phyloP scores from a whole-genome alignment of 495 filamentous ascomycete species.

The Talaromyces wortmannii region DNA sequence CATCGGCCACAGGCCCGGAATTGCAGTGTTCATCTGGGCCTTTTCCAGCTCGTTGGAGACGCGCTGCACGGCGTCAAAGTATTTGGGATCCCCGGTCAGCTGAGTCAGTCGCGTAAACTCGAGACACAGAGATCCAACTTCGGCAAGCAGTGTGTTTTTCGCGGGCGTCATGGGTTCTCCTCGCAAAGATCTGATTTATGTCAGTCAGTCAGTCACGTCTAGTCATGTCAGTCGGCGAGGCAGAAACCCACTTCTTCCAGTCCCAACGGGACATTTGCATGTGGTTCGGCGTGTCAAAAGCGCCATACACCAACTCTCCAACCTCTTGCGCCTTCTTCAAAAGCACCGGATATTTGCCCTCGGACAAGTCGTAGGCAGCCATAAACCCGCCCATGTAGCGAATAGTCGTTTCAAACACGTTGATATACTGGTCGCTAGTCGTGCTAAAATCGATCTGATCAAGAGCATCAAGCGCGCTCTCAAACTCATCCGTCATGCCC shows the following conservation, averaged over 20 bases:
- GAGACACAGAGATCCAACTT: conserved; percentile 79
- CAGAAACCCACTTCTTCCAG: conserved; percentile 3
- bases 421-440: conserved; percentile 47
- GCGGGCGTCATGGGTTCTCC: conserved; percentile 33
- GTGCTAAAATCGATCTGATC: conserved; percentile 49
- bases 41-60: conserved; percentile 76
- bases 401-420: conserved; percentile 85
- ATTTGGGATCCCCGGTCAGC: conserved; percentile 75
- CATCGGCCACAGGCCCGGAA: conserved; percentile 82
- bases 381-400: conserved; percentile 80
- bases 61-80: conserved; percentile 88
- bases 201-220: neutral
- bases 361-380: conserved; percentile 74
- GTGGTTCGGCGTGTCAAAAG: conserved; percentile 92
- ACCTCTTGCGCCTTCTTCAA: conserved; percentile 83
- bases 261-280: conserved; percentile 53
- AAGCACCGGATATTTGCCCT: conserved; percentile 57
- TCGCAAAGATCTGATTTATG: conserved; percentile 20
- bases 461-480: conserved; percentile 47
- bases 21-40: conserved; percentile 56
- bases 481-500: conserved; percentile 53
- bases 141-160: conserved; percentile 53
- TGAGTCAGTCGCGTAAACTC: conserved; percentile 94
- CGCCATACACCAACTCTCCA: conserved; percentile 78
- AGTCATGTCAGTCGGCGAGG: neutral